Percentiles rank a stretch among this genome's conserved stretches.
These are phyloP conservation scores for Corymbia citriodora DNA, from an alignment of 441 rosid species.

Conservation along the genomic window DNA sequence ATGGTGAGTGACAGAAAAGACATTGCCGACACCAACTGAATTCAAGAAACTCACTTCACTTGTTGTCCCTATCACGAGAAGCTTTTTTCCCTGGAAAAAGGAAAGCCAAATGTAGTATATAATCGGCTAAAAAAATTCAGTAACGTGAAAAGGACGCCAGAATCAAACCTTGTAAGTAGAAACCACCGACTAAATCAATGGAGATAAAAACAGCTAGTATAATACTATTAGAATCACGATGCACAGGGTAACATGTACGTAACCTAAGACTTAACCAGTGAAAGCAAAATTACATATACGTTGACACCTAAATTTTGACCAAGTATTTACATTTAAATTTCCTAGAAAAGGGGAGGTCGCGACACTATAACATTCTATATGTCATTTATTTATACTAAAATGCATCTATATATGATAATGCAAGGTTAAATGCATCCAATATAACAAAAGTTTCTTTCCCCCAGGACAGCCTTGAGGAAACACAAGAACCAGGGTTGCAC, in stretches of 20 bases:
- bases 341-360: too few relatives aligned
- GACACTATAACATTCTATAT: neutral
- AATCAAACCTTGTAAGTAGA: neutral
- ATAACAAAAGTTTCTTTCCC: neutral
- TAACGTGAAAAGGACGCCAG: neutral
- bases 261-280: neutral
- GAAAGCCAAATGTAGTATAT: neutral
- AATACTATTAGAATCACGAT: neutral
- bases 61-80: constrained; percentile 93
- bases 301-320: too few relatives aligned
- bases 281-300: neutral
- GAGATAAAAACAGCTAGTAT: neutral
- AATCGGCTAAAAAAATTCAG: neutral
- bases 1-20: constrained; percentile 68
- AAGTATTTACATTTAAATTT: too few relatives aligned
- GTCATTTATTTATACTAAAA: neutral
- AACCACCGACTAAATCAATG: neutral
- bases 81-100: constrained; percentile 70
- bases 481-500: neutral
- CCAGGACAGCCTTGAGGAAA: neutral
- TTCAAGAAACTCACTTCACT: constrained; percentile 83
- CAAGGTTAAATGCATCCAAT: neutral
- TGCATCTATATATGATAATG: neutral
- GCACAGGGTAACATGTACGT: neutral
- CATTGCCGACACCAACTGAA: constrained; percentile 67